Percentiles rank a stretch among this genome's conserved stretches.
Conservation (phyloP, 2,329 filamentous ascomycete species). For the Teratosphaeria pseudoeucalypti region DNA sequence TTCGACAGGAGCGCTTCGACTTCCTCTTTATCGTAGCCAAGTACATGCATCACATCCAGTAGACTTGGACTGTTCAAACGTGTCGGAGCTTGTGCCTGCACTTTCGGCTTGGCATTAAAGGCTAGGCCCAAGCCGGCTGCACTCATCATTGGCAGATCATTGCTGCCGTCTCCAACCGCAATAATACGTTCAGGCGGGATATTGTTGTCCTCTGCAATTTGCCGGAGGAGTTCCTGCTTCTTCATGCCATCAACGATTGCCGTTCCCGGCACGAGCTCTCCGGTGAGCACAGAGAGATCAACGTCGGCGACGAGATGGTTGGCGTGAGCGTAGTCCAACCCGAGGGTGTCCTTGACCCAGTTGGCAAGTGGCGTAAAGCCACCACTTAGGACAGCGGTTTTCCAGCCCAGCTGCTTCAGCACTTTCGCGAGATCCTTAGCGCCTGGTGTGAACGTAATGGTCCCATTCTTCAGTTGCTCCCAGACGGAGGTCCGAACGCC, state of each 20-base stretch:
- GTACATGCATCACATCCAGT: slow-evolving; percentile 61
- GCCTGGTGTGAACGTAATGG: slow-evolving; percentile 73
- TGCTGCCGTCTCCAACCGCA: slow-evolving; percentile 72
- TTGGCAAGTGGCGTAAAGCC: slow-evolving; percentile 82
- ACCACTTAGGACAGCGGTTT: slow-evolving; percentile 82
- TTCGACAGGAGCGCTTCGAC: slow-evolving; percentile 8
- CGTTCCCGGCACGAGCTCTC: slow-evolving; percentile 58
- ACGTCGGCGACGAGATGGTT: slow-evolving; percentile 67
- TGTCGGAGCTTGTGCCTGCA: slow-evolving; percentile 66
- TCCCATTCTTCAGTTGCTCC: slow-evolving; percentile 55
- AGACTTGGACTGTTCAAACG: slow-evolving; percentile 61
- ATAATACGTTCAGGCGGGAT: slow-evolving; percentile 57
- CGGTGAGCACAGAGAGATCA: slow-evolving; percentile 48
- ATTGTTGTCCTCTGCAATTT: slow-evolving; percentile 59
- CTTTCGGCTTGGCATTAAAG: slow-evolving; percentile 74
- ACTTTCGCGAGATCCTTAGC: slow-evolving; percentile 63
- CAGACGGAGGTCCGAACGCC: slow-evolving; percentile 64
- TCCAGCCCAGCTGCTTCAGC: slow-evolving; percentile 69
- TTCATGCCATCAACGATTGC: slow-evolving; percentile 66
- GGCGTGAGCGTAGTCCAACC: slow-evolving; percentile 78
- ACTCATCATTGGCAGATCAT: slow-evolving; percentile 71
- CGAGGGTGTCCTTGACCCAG: slow-evolving; percentile 72
- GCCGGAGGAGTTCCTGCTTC: slow-evolving; percentile 60
- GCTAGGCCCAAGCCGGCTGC: slow-evolving; percentile 67
- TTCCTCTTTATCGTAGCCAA: slow-evolving; percentile 40